Conservation (phyloP, 2,329 filamentous ascomycete genomes). For the Fusarium clavum region DNA sequence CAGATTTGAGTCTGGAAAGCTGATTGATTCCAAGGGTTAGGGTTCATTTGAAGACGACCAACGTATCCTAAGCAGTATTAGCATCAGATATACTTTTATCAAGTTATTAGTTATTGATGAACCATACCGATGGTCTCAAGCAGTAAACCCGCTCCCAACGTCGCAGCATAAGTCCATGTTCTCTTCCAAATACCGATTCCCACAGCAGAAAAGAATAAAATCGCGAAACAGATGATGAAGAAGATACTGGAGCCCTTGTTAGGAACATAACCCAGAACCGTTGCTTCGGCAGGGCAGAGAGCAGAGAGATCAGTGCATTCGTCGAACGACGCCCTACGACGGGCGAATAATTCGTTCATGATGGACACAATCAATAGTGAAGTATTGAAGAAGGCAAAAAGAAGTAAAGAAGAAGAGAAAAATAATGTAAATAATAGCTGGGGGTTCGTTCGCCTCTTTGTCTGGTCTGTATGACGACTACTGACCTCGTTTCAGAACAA, state of each 20-base stretch:
- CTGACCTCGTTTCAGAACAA: not conserved
- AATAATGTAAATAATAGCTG: not conserved
- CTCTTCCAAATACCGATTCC: constrained; percentile 60
- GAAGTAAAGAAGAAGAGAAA: not conserved
- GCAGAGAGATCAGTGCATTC: constrained; percentile 52
- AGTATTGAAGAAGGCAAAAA: not conserved
- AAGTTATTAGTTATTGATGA: not conserved
- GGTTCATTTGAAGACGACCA: constrained; percentile 61
- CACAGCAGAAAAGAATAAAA: constrained; percentile 57
- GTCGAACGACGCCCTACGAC: constrained; percentile 40
- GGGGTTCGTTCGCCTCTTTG: constrained; percentile 2
- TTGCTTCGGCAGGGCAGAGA: constrained; percentile 62
- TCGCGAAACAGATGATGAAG: constrained; percentile 62
- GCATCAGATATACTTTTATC: not conserved
- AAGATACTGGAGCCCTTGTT: constrained; percentile 67
- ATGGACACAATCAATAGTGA: not conserved
- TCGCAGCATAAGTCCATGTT: constrained; percentile 66
- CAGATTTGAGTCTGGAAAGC: constrained; percentile 70
- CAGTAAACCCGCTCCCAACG: constrained; percentile 61
- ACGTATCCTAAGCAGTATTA: constrained; percentile 60
- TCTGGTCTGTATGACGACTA: constrained; percentile 8
- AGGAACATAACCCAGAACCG: constrained; percentile 67
- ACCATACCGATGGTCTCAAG: constrained; percentile 63
- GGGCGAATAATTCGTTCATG: constrained; percentile 32
- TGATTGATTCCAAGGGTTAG: constrained; percentile 65